Evolutionary conservation across 768 basidiomycete genomes (phyloP).

Genomic region (Xerocomellus dryophilus): DNA sequence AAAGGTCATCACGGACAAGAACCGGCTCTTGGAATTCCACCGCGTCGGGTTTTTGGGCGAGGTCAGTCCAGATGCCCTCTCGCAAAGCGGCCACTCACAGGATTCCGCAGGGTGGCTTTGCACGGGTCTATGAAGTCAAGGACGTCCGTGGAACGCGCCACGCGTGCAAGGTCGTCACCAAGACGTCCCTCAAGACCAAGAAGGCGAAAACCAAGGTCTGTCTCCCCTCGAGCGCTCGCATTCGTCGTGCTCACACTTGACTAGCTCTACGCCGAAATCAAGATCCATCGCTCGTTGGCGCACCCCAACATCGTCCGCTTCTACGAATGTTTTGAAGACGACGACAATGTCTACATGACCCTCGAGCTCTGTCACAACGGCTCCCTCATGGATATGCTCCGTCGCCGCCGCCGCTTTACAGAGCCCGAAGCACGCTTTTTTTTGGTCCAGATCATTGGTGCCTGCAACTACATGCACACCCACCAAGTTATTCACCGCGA

Average conservation of each 20-base stretch:
- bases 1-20: constrained; percentile 66
- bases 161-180: constrained; percentile 95
- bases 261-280: constrained; percentile 97
- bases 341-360: constrained; percentile 95
- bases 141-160: constrained; percentile 60
- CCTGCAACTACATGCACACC: constrained; percentile 96
- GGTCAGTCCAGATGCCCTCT: constrained; percentile 38
- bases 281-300: constrained; percentile 86
- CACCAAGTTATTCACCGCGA: constrained; percentile 98
- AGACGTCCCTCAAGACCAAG: constrained; percentile 86
- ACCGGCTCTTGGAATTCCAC: constrained; percentile 52
- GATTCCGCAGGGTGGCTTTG: constrained; percentile 75
- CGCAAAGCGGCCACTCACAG: background rate
- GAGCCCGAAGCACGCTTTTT: constrained; percentile 93
- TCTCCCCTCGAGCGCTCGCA: background rate
- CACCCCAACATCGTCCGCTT: constrained; percentile 94
- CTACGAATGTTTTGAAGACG: constrained; percentile 93
- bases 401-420: constrained; percentile 79
- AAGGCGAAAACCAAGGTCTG: constrained; percentile 94
- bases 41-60: constrained; percentile 87
- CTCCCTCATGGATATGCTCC: constrained; percentile 87
- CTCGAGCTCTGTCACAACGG: constrained; percentile 91
- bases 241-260: background rate
- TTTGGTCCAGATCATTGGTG: constrained; percentile 91
- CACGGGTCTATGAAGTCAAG: constrained; percentile 93